Conservation (phyloP, 108 stramenopile genomes). For the Skeletonema marinoi region DNA sequence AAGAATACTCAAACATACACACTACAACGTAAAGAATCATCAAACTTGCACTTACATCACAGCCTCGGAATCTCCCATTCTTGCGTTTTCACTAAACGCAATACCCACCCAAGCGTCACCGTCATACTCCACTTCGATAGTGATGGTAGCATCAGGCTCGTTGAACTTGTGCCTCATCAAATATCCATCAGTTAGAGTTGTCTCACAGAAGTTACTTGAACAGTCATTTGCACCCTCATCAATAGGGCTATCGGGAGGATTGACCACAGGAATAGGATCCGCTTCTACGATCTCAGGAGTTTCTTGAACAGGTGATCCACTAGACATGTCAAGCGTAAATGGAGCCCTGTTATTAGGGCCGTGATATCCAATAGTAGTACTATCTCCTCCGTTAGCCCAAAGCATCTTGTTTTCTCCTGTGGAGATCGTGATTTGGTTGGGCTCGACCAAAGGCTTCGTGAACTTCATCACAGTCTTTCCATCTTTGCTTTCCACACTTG, state of each 20-base stretch:
- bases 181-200: not conserved
- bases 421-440: not conserved
- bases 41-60: not conserved
- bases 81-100: conserved; percentile 20
- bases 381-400: not conserved
- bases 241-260: no score
- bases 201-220: not conserved
- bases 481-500: not conserved
- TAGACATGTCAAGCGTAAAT: conserved; percentile 13
- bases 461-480: conserved; percentile 1
- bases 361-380: not conserved
- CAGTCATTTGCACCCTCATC: no score
- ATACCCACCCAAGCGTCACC: conserved; percentile 29
- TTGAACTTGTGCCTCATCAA: not conserved
- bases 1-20: not conserved
- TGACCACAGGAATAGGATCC: no score
- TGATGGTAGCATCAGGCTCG: not conserved
- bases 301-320: no score
- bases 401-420: not conserved
- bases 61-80: not conserved
- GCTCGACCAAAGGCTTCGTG: not conserved
- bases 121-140: conserved; percentile 12
- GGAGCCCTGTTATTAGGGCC: not conserved
- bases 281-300: no score
- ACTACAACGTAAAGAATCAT: not conserved